Evolutionary conservation across 495 filamentous ascomycete species (phyloP), one percentile per base, ranked within the genome.

Genomic region (Lasiosphaeria ovina): DNA sequence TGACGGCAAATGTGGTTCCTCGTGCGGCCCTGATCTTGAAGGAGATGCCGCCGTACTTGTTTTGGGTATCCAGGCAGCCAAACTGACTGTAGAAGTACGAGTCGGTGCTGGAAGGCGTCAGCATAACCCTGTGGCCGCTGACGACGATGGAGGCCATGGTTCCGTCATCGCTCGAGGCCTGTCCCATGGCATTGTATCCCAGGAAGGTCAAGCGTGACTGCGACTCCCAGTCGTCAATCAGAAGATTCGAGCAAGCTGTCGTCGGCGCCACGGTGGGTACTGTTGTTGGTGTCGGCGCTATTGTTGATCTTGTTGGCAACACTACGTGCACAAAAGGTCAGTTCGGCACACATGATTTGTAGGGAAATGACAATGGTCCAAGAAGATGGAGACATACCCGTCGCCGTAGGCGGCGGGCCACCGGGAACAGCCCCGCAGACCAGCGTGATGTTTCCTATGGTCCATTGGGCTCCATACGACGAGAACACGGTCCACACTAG

Each of bases 201-300:
- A 87, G 71, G 70, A 87, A 87, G 0, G 85, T 87, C 56, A 87
- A 71, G 16, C 84, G 81, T 14, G 85, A 87, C 62, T 87, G 85
- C 14, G 84, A 87, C 47, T 73, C 75, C 76, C 80, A 87, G 74
- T 87, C 85, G 52, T 87, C 85, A 58, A 87, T 75, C 33, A 86
- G 71, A 34, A 85, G 70, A 57, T 77, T 69, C 4, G 74, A 64
- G 72, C 84, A 87, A 14, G 57, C 57, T 17, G 58, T 66, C 0
- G 59, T 60, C 14, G 61, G 66, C 1, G 57, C 48, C 40, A 36
- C 51, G 38, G 60, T 63, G 35, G 57, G 55, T 0, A 36, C 33
- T n/a, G 54, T 38, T 6, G 64, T 60, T 6, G 63, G 55, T 7
- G 70, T 66, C 1, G 58, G 50, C 12, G 45, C 51, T 17, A 54